Evolutionary conservation across 495 filamentous ascomycete genomes (phyloP).

Genomic region (Talaromyces wortmannii): DNA sequence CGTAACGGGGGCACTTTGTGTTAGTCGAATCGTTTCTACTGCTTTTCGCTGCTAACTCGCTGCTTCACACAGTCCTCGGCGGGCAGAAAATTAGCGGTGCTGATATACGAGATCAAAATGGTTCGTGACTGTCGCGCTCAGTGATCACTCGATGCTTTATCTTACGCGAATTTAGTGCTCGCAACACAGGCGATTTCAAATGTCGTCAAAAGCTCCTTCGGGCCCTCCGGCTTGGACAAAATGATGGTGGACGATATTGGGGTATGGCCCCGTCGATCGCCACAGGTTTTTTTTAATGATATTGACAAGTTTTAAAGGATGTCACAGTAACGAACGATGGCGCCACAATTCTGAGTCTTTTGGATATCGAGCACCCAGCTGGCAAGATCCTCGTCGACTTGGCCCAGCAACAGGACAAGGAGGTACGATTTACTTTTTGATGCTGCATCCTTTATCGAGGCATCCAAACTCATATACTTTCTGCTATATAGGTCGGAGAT

Average conservation of each 20-base stretch:
- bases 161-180: slow-evolving; percentile 51
- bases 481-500: slow-evolving; percentile 64
- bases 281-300: slow-evolving; percentile 9
- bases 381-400: slow-evolving; percentile 98
- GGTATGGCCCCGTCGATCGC: slow-evolving; percentile 39
- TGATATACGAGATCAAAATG: slow-evolving; percentile 95
- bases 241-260: slow-evolving; percentile 99
- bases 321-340: slow-evolving; percentile 99
- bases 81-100: slow-evolving; percentile 91
- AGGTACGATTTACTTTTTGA: slow-evolving; percentile 40
- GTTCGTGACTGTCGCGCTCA: slow-evolving; percentile 34
- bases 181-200: slow-evolving; percentile 97
- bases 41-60: slow-evolving; percentile 11
- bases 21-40: slow-evolving; percentile 25
- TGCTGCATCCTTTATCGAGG: neutral
- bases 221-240: slow-evolving; percentile 94
- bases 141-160: slow-evolving; percentile 3
- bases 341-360: slow-evolving; percentile 87
- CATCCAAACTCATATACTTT: slow-evolving; percentile 8
- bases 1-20: slow-evolving; percentile 82
- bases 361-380: slow-evolving; percentile 96
- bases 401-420: slow-evolving; percentile 97
- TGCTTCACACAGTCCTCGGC: slow-evolving; percentile 63
- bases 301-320: slow-evolving; percentile 53
- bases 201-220: slow-evolving; percentile 98